Conservation (phyloP, 2,329 filamentous ascomycete genomes). For the Juglanconis juglandina region DNA sequence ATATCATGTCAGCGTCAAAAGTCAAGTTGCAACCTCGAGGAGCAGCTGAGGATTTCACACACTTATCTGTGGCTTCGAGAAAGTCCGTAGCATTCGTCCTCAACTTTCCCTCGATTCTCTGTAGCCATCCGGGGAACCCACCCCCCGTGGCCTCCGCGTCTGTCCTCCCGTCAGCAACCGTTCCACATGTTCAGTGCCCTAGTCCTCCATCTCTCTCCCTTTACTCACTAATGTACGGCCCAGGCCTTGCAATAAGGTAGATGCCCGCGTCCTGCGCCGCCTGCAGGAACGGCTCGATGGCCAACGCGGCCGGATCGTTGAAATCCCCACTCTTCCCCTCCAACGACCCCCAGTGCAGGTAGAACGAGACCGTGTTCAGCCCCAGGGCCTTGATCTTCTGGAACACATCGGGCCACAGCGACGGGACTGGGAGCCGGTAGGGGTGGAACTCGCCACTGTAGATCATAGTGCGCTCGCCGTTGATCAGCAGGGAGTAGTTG, state of each 20-base stretch:
- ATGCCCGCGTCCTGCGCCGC: slow-evolving; percentile 64
- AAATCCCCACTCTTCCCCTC: slow-evolving; percentile 67
- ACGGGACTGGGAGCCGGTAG: slow-evolving; percentile 38
- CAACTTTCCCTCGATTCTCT: slow-evolving; percentile 55
- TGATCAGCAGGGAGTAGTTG: slow-evolving; percentile 61
- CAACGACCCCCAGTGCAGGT: slow-evolving; percentile 67
- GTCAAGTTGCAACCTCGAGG: not conserved
- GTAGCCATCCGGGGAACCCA: slow-evolving; percentile 71
- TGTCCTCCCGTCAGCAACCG: not conserved
- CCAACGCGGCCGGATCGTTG: slow-evolving; percentile 64
- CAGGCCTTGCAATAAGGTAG: slow-evolving; percentile 57
- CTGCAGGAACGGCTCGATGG: slow-evolving; percentile 66
- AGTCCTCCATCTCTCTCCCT: slow-evolving; percentile 10
- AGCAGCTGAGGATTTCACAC: slow-evolving; percentile 20
- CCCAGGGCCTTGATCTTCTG: slow-evolving; percentile 73
- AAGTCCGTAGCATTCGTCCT: slow-evolving; percentile 56
- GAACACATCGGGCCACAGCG: slow-evolving; percentile 60
- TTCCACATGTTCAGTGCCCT: no score
- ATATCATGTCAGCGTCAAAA: not conserved
- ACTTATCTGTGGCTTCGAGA: slow-evolving; percentile 59
- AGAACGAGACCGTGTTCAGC: slow-evolving; percentile 70
- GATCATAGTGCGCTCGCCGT: slow-evolving; percentile 64
- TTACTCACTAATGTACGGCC: slow-evolving; percentile 15
- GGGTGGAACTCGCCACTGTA: slow-evolving; percentile 68
- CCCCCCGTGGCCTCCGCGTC: slow-evolving; percentile 62